Evolutionary conservation across 2,329 filamentous ascomycete species (phyloP).

Genomic region (Amphichorda felina): DNA sequence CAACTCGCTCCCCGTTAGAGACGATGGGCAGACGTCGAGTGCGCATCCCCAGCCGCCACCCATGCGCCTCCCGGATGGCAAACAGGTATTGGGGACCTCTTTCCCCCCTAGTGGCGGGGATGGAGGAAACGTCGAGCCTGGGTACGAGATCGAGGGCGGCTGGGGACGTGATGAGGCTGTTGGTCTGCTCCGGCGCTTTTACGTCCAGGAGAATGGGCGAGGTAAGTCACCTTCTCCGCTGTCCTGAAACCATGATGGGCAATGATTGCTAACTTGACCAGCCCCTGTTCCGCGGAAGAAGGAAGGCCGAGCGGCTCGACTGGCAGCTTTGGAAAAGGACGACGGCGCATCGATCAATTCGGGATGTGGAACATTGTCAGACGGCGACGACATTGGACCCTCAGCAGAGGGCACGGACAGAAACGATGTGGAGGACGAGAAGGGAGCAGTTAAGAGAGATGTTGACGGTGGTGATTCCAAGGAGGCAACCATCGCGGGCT

Average conservation of each 20-base stretch:
- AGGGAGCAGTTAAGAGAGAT: no score
- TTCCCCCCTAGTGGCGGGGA: constrained; percentile 30
- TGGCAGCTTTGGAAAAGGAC: constrained; percentile 35
- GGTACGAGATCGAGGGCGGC: constrained; percentile 76
- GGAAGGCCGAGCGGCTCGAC: constrained; percentile 39
- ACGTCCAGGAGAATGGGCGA: constrained; percentile 94
- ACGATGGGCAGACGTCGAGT: constrained; percentile 24
- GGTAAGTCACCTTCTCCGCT: constrained; percentile 39
- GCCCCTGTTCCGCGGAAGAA: constrained; percentile 42
- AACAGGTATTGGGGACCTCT: constrained; percentile 21
- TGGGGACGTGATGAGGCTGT: constrained; percentile 89
- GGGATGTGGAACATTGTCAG: not conserved
- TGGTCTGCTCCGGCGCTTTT: constrained; percentile 83
- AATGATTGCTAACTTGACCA: constrained; percentile 12
- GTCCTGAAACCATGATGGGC: constrained; percentile 4
- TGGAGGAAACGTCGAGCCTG: constrained; percentile 61
- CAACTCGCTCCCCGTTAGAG: constrained; percentile 34
- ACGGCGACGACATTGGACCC: not conserved
- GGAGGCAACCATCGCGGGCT: no score
- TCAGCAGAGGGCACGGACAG: not conserved
- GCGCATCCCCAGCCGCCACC: constrained; percentile 23
- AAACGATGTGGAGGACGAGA: no score
- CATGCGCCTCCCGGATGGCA: constrained; percentile 22
- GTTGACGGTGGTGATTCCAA: no score
- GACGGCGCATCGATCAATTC: constrained; percentile 2